phyloP scores from a whole-genome alignment of 1,284 basidiomycete species.

The Xerocomus nothofagi region DNA sequence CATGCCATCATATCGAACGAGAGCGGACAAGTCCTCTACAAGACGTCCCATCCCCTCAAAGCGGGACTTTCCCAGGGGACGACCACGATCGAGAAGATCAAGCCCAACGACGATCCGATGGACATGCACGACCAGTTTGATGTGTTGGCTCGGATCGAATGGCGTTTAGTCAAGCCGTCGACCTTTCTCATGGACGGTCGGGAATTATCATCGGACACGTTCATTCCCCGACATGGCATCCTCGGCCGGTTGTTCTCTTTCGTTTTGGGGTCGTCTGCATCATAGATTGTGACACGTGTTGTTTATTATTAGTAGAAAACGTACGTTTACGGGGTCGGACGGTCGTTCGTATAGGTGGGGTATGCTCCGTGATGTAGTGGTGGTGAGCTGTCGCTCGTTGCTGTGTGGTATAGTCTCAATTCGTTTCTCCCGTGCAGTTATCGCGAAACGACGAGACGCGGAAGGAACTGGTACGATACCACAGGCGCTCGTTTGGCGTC shows the following conservation, averaged over 20 bases:
- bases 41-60: constrained; percentile 1
- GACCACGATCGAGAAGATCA: constrained; percentile 16
- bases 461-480: constrained; percentile 5
- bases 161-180: constrained; percentile 4
- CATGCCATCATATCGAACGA: constrained; percentile 11
- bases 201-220: not conserved
- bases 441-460: constrained; percentile 3
- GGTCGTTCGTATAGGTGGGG: constrained; percentile 12
- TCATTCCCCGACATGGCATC: constrained; percentile 13
- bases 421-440: not conserved
- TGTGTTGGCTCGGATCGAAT: constrained; percentile 15
- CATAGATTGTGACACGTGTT: not conserved
- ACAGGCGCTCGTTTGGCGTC: constrained; percentile 10
- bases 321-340: constrained; percentile 10
- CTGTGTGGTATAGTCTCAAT: not conserved
- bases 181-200: not conserved
- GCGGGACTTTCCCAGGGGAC: not conserved
- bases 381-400: not conserved
- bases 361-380: not conserved
- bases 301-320: constrained; percentile 4
- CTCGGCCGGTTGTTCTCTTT: constrained; percentile 3
- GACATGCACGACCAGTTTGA: constrained; percentile 4
- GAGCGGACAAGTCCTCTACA: constrained; percentile 9
- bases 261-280: not conserved
- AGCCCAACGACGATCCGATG: constrained; percentile 4